Evolutionary conservation across 768 basidiomycete genomes (phyloP).

Genomic region (Strobilomyces echinocephalus): DNA sequence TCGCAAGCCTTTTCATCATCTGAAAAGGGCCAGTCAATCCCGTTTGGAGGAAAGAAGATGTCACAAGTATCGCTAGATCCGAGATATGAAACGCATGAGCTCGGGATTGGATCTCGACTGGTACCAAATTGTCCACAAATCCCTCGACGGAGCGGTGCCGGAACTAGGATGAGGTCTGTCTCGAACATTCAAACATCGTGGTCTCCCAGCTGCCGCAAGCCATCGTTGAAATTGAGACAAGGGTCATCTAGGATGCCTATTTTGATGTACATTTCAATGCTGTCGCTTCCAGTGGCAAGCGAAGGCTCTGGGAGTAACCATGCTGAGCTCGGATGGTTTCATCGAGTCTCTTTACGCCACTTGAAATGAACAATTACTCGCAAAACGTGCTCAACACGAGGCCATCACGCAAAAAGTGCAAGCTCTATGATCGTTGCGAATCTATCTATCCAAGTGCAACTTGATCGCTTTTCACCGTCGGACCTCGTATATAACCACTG

Average conservation of each 20-base stretch:
- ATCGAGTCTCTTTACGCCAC: slow-evolving; percentile 13
- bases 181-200: not conserved
- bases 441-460: slow-evolving; percentile 14
- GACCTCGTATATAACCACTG: slow-evolving; percentile 27
- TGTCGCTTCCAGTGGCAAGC: not conserved
- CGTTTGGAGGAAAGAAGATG: not conserved
- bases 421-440: slow-evolving; percentile 24
- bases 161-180: too few relatives aligned
- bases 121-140: not conserved
- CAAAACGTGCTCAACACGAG: slow-evolving; percentile 33
- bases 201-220: not conserved
- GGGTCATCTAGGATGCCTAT: not conserved
- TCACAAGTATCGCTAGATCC: slow-evolving; percentile 10
- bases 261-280: not conserved
- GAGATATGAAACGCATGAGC: slow-evolving; percentile 19
- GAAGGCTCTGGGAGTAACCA: not conserved
- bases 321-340: slow-evolving; percentile 7
- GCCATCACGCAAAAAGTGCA: slow-evolving; percentile 20
- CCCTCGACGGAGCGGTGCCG: too few relatives aligned
- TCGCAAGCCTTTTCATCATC: not conserved
- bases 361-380: slow-evolving; percentile 29
- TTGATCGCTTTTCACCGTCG: slow-evolving; percentile 23
- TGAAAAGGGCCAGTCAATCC: not conserved
- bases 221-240: not conserved
- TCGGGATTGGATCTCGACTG: not conserved